Evolutionary conservation across 495 filamentous ascomycete species (phyloP).

Genomic region (Penicillium verhagenii): DNA sequence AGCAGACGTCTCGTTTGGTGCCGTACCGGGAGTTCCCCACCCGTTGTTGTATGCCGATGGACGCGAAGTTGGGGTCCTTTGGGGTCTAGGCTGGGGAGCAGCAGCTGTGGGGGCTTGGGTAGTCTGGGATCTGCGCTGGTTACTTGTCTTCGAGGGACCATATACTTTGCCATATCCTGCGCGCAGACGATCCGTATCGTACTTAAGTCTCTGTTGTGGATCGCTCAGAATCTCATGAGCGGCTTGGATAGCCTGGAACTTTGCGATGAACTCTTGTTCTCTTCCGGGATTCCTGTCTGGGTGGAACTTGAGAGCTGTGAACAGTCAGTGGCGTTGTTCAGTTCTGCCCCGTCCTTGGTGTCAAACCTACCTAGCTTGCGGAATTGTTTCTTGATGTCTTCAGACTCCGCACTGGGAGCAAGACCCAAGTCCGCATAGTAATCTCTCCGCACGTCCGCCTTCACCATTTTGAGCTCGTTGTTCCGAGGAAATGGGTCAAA

Average conservation of each 20-base stretch:
- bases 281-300: constrained; percentile 86
- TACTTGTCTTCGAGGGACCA: constrained; percentile 31
- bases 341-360: neutral
- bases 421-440: constrained; percentile 87
- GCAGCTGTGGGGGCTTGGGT: constrained; percentile 22
- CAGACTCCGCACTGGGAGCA: constrained; percentile 55
- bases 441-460: constrained; percentile 68
- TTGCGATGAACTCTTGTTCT: constrained; percentile 72
- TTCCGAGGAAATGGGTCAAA: constrained; percentile 7
- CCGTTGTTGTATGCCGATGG: constrained; percentile 23
- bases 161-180: constrained; percentile 45
- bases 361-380: constrained; percentile 67
- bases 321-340: neutral
- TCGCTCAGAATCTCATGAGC: constrained; percentile 83
- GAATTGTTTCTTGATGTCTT: constrained; percentile 84
- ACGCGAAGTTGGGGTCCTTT: constrained; percentile 16
- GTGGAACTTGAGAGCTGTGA: constrained; percentile 75
- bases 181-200: constrained; percentile 67
- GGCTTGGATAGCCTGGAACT: constrained; percentile 81
- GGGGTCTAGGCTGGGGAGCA: constrained; percentile 27
- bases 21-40: constrained; percentile 17
- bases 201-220: constrained; percentile 62
- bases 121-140: constrained; percentile 29
- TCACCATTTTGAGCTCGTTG: constrained; percentile 60
- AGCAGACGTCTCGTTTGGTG: constrained; percentile 45